These are phyloP conservation scores for Penicillium sp. DNA, from an alignment of 2,329 filamentous ascomycete genomes.

Conservation along the genomic window DNA sequence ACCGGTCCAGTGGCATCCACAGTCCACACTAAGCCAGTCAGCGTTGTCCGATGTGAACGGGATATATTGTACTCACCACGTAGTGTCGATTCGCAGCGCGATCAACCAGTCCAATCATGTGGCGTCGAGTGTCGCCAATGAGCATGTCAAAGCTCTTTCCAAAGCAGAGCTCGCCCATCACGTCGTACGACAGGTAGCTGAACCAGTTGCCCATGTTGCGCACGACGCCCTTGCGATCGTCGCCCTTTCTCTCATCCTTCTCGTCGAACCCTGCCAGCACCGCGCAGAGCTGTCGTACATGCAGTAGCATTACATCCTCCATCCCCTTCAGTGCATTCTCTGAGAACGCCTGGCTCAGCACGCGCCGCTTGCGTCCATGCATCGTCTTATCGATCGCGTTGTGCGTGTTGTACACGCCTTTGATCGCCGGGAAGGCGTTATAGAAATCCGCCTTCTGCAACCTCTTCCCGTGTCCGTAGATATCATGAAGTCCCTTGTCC, in stretches of 20 bases:
- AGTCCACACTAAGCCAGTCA: conserved; percentile 59
- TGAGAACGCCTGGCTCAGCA: conserved; percentile 70
- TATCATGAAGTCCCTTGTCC: conserved; percentile 53
- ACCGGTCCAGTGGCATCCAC: conserved; percentile 66
- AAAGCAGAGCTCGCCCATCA: conserved; percentile 53
- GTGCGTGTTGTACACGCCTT: conserved; percentile 66
- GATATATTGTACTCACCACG: conserved; percentile 53
- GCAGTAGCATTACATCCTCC: conserved; percentile 65
- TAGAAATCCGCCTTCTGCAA: conserved; percentile 68
- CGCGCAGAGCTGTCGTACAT: conserved; percentile 64
- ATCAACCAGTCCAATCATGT: conserved; percentile 66
- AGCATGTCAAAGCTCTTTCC: conserved; percentile 54
- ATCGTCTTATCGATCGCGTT: conserved; percentile 66
- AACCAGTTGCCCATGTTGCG: conserved; percentile 40
- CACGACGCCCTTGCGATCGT: conserved; percentile 25
- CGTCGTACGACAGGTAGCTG: conserved; percentile 50
- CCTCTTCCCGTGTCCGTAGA: conserved; percentile 42
- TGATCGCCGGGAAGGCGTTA: conserved; percentile 67
- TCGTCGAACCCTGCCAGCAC: conserved; percentile 23
- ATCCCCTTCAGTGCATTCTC: conserved; percentile 65
- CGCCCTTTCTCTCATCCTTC: conserved; percentile 13
- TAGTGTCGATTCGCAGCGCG: conserved; percentile 67
- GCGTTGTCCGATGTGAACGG: not conserved
- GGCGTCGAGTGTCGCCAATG: conserved; percentile 50
- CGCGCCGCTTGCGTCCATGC: conserved; percentile 69